Evolutionary conservation across 2,329 filamentous ascomycete species (phyloP).

Genomic region (Aureobasidium subglaciale): DNA sequence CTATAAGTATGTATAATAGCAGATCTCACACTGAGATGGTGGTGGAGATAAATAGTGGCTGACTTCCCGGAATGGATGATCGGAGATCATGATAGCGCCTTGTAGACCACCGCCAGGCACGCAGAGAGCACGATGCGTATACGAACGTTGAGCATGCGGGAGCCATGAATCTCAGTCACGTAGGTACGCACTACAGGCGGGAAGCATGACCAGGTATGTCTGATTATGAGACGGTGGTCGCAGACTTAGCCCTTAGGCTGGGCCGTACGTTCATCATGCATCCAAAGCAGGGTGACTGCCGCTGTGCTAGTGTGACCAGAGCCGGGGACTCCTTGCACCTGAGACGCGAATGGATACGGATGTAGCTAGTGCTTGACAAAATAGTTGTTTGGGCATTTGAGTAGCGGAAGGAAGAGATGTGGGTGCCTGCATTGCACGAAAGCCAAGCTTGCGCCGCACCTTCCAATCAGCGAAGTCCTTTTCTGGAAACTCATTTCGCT

Average conservation of each 20-base stretch:
- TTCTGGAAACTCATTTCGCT: conserved; percentile 11
- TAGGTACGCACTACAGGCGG: not conserved
- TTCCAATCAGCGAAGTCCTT: conserved; percentile 3
- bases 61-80: conserved; percentile 9
- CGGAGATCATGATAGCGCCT: not conserved
- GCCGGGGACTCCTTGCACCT: not conserved
- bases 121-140: conserved; percentile 14
- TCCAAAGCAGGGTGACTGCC: not conserved
- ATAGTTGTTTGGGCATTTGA: not conserved
- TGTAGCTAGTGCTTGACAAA: not conserved
- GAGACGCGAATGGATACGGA: not conserved
- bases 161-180: conserved; percentile 3
- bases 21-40: conserved; percentile 3
- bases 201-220: conserved; percentile 4
- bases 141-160: not conserved
- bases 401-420: not conserved
- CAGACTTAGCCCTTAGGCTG: conserved; percentile 10
- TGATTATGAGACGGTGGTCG: conserved; percentile 9
- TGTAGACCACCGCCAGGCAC: conserved; percentile 8
- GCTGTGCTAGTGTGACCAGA: not conserved
- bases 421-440: conserved; percentile 1
- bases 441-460: conserved; percentile 4
- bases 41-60: conserved; percentile 10
- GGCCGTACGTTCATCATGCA: not conserved
- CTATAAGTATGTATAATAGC: not conserved